phyloP scores from a whole-genome alignment of 169 alveolate genomes.

The Plasmodium yoelii region DNA sequence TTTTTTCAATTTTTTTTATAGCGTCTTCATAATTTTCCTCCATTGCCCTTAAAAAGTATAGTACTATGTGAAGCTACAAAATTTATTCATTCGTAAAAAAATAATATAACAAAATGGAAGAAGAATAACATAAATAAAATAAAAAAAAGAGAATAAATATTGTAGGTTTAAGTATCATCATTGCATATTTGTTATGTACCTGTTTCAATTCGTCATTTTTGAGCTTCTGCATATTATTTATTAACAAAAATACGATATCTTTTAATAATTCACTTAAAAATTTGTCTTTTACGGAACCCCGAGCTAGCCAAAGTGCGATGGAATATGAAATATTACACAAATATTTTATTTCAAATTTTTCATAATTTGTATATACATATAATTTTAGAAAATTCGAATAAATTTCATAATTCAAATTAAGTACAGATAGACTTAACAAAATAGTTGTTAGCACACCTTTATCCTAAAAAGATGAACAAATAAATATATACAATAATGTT shows the following conservation, averaged over 20 bases:
- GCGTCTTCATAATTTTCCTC: constrained; percentile 37
- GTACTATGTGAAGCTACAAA: constrained; percentile 42
- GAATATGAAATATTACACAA: constrained; percentile 64
- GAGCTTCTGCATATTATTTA: constrained; percentile 25
- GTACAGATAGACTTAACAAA: constrained; percentile 33
- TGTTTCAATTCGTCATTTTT: constrained; percentile 72
- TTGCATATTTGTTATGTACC: too few relatives aligned
- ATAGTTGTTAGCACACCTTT: constrained; percentile 69
- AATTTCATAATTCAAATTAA: constrained; percentile 21
- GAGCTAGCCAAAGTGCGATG: constrained; percentile 36
- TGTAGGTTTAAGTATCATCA: too few relatives aligned
- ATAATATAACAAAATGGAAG: too few relatives aligned
- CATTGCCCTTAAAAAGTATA: constrained; percentile 27
- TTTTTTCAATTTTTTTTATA: constrained; percentile 28
- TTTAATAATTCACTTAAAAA: background rate
- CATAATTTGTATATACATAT: constrained; percentile 39
- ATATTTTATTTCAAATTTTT: constrained; percentile 63
- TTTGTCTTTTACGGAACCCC: background rate
- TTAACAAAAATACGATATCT: constrained; percentile 5
- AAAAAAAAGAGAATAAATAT: too few relatives aligned
- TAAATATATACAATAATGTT: background rate
- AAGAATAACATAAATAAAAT: background rate
- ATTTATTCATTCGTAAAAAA: background rate
- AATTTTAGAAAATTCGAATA: constrained; percentile 7
- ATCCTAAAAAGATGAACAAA: constrained; percentile 16